phyloP scores from a whole-genome alignment of 2,329 filamentous ascomycete genomes.

The Xylaria sp. region DNA sequence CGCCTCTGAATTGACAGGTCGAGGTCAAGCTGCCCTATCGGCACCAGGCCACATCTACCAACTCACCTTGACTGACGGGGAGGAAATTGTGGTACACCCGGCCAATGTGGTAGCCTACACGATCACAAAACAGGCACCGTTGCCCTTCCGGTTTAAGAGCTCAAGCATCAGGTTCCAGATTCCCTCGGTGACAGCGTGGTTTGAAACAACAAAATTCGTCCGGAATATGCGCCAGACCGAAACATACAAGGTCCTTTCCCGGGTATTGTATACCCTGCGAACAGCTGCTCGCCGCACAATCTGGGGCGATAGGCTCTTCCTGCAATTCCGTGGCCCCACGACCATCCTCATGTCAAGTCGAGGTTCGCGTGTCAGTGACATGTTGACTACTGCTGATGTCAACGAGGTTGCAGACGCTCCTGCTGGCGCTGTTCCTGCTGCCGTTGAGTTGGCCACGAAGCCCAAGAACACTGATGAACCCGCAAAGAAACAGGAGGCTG shows the following conservation, averaged over 20 bases:
- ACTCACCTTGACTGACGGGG: constrained; percentile 70
- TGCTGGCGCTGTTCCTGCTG: constrained; percentile 61
- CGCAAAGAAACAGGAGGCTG: constrained; percentile 31
- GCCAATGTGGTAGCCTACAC: constrained; percentile 90
- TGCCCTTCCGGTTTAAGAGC: constrained; percentile 79
- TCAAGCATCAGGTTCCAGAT: constrained; percentile 75
- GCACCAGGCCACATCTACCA: constrained; percentile 89
- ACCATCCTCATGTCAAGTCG: constrained; percentile 85
- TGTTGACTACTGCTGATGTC: constrained; percentile 70
- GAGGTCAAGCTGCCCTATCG: constrained; percentile 77
- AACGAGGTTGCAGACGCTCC: constrained; percentile 85
- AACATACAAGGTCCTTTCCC: constrained; percentile 65
- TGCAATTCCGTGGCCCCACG: constrained; percentile 81
- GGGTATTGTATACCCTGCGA: constrained; percentile 61
- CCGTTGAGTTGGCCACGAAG: constrained; percentile 44
- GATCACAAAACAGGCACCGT: constrained; percentile 64
- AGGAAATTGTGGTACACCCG: constrained; percentile 88
- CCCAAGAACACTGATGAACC: constrained; percentile 32
- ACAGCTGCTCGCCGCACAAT: constrained; percentile 77
- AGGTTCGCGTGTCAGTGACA: constrained; percentile 71
- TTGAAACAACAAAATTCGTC: constrained; percentile 70
- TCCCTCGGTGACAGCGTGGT: constrained; percentile 59
- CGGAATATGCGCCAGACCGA: constrained; percentile 64
- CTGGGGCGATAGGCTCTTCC: constrained; percentile 89
- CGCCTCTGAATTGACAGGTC: constrained; percentile 78